Base-by-base conservation (phyloP, 169 alveolate genomes). In the Toxoplasma gondii region DNA sequence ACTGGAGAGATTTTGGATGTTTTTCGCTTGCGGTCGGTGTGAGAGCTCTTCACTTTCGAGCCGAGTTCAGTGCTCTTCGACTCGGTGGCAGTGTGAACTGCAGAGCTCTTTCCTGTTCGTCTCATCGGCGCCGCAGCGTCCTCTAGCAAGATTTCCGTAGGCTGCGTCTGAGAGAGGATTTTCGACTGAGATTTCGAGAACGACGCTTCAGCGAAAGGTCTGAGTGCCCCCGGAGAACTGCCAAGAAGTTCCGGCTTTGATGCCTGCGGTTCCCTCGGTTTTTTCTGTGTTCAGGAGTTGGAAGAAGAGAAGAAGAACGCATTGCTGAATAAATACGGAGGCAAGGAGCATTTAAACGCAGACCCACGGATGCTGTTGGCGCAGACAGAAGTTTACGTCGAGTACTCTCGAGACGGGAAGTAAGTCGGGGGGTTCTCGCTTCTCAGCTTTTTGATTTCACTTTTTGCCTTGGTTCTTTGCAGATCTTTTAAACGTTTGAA, bases 301-400 rank as follows among this genome's bases (percentile, higher is more conserved):
- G 88, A 83, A 12, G 86, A 70, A 24, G 81, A 93, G 58, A 88
- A 86, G 95, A 83, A 83, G 69, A 41, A 86, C 83, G 69, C 64
- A 43, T 70, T 93, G 54, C 39, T 93, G 34, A 82, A 22, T 70
- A 83, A 84, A 67, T 93, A 93, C 67, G 96, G 96, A 0, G 96
- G 96, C n/a, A 88, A 39, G 88, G 96, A 93, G 67, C 94, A 93
- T 81, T 80, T 93, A 38, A 41, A 93, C 36, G 83, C 81, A 45
- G 84, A 67, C 24, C 81, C 70, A 38, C 43, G 54, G 31, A 31
- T 93, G 70, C 41, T 90, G 27, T 88, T 70, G 41, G 83, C 95
- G 44, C 94, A 87, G 78, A 86, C 95, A 43, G 91, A 41, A n/a
- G 88, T 34, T 10, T 70, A 54, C 67, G 70, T 31, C 58, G 95